Percentiles rank a stretch among this genome's conserved stretches.
Conservation (phyloP, 768 basidiomycete genomes). For the Grammothele lineata region DNA sequence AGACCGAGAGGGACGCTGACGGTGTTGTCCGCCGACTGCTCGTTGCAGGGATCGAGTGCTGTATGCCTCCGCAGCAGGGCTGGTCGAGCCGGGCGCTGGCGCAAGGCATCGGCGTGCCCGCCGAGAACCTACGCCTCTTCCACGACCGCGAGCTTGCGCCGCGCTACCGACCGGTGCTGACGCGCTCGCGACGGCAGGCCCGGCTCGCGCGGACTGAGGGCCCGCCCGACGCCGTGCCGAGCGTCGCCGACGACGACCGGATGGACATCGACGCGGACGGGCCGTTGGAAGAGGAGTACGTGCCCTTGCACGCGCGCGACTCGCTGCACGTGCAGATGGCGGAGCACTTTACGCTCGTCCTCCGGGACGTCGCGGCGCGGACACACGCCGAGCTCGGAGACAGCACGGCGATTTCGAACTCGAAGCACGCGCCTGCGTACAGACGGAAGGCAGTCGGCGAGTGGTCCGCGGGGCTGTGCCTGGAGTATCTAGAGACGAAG, state of each 20-base stretch:
- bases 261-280: constrained; percentile 59
- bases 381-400: constrained; percentile 27
- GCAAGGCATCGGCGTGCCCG: constrained; percentile 3
- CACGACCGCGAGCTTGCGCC: constrained; percentile 12
- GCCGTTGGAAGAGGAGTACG: constrained; percentile 32
- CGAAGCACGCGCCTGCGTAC: constrained; percentile 56
- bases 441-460: constrained; percentile 35
- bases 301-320: constrained; percentile 57
- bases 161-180: constrained; percentile 18
- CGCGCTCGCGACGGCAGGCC: background rate
- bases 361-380: constrained; percentile 53
- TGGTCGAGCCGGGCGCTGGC: constrained; percentile 51
- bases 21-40: background rate
- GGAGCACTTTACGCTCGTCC: constrained; percentile 60
- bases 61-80: constrained; percentile 10
- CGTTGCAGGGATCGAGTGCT: constrained; percentile 9
- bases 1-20: background rate
- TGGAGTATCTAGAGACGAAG: constrained; percentile 51
- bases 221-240: constrained; percentile 1
- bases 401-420: constrained; percentile 34
- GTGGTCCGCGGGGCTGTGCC: constrained; percentile 54
- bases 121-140: constrained; percentile 7
- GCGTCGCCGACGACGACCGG: constrained; percentile 21
- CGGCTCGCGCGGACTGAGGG: constrained; percentile 16
- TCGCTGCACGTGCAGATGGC: constrained; percentile 64